phyloP scores from a whole-genome alignment of 2,329 filamentous ascomycete genomes.

The Aspergillus sp. region DNA sequence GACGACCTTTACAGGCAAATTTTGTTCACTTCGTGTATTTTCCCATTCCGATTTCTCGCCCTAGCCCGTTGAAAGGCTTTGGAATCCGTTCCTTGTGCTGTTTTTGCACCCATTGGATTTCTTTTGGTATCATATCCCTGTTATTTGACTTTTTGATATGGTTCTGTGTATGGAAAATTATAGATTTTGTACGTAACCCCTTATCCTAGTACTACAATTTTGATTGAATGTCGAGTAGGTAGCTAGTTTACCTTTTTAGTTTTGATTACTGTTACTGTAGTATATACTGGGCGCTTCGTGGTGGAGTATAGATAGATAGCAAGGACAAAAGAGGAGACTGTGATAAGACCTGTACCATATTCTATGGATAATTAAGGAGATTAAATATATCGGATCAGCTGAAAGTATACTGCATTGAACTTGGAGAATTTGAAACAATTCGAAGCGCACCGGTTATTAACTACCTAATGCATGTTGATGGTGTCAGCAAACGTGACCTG shows the following conservation, averaged over 20 bases:
- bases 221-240: neutral
- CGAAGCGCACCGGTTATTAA: neutral
- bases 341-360: neutral
- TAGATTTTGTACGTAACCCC: constrained; percentile 12
- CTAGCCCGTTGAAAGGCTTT: neutral
- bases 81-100: constrained; percentile 15
- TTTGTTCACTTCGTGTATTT: constrained; percentile 15
- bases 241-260: neutral
- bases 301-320: neutral
- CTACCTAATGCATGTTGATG: neutral
- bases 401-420: neutral
- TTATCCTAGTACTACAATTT: constrained; percentile 4
- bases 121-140: constrained; percentile 10
- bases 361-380: neutral
- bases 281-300: neutral
- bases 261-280: neutral
- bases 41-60: neutral
- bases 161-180: constrained; percentile 10
- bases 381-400: neutral
- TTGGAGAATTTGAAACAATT: neutral
- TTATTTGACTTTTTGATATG: constrained; percentile 1
- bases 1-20: neutral
- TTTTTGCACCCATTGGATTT: constrained; percentile 5
- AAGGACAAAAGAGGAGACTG: neutral
- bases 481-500: neutral